phyloP scores from a whole-genome alignment of 179 eudicot species.

The Beta macrorhiza region DNA sequence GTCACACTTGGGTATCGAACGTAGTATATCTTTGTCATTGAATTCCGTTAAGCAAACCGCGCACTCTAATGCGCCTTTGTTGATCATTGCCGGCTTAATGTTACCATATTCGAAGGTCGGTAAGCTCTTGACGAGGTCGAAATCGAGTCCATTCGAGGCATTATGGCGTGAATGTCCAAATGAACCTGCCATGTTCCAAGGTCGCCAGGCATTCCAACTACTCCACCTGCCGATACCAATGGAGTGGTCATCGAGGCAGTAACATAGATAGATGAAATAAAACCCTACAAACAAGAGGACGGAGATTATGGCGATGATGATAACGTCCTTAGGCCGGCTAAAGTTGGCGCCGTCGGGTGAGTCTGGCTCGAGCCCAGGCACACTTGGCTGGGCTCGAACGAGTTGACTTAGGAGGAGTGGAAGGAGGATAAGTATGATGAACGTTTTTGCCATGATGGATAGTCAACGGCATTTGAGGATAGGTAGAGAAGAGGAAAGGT shows the following conservation, averaged over 20 bases:
- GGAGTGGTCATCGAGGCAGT: background rate
- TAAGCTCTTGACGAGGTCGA: background rate
- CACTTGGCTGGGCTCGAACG: background rate
- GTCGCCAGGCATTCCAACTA: background rate
- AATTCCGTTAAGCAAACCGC: conserved; percentile 56
- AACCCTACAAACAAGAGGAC: background rate
- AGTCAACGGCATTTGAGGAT: background rate
- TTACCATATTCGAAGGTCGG: background rate
- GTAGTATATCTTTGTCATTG: conserved; percentile 44
- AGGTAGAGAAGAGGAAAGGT: too few species aligned
- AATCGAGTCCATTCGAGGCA: background rate
- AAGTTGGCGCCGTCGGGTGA: background rate
- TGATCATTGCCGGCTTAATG: background rate
- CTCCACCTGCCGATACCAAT: background rate
- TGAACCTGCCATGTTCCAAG: background rate
- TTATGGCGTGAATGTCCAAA: background rate
- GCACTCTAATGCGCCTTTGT: conserved; percentile 31
- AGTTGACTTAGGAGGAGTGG: background rate
- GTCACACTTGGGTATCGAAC: conserved; percentile 52
- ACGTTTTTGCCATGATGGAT: background rate
- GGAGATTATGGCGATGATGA: background rate
- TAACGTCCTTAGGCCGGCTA: background rate
- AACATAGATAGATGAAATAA: background rate
- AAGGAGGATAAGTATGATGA: background rate
- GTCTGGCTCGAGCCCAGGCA: background rate